Base-by-base conservation (phyloP, 2,329 filamentous ascomycete species). In the Chrysoporthe cubensis region DNA sequence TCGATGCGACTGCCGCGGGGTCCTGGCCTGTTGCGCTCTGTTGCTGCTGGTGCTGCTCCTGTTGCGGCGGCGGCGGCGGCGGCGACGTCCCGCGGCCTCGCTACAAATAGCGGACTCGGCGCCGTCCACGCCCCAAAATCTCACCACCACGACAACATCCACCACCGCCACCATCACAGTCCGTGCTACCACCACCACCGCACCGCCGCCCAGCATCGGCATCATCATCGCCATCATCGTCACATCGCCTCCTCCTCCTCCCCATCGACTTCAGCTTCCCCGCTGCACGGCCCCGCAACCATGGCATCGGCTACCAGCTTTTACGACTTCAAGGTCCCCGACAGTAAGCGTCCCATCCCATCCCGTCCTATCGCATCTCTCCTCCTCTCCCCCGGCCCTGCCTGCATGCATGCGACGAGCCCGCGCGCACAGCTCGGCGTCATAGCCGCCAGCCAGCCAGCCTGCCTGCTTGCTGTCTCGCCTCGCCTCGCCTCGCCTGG, bases 311-410 rank as follows among this genome's bases (percentile, higher is more conserved):
- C 89, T 73, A 90, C 89, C 26, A 83, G 78, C 66, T 93, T 97
- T 79, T 96, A 91, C 85, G 91, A 94, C 78, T 96, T 96, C 81
- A 92, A 90, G 83, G 90, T 92, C 72, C 87, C 91, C 73, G 89
- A 95, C 81, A 94, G 91, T 93, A 84, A 71, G 90, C 86, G 61
- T 14, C 32, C 48, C 6, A 61, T 18, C 13, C 48, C 26, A 9
- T 3, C 54, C 8, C 26, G 18, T n/a, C 14, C 16, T n/a, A 42
- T 40, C 50, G 34, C 4, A 4, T 14, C 62, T 61, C 43, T 62
- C 64, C 52, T 67, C 44, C 50, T 54, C 63, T 50, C 34, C 59
- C 32, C 4, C 3, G 2, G 26, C 26, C 26, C 26, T 26, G 26
- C 26, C 26, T 26, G 26, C 26, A 26, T 26, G 26, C 26, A 26